These are phyloP conservation scores for Colletotrichum sp. DNA, from an alignment of 2,329 filamentous ascomycete genomes.

Conservation along the genomic window DNA sequence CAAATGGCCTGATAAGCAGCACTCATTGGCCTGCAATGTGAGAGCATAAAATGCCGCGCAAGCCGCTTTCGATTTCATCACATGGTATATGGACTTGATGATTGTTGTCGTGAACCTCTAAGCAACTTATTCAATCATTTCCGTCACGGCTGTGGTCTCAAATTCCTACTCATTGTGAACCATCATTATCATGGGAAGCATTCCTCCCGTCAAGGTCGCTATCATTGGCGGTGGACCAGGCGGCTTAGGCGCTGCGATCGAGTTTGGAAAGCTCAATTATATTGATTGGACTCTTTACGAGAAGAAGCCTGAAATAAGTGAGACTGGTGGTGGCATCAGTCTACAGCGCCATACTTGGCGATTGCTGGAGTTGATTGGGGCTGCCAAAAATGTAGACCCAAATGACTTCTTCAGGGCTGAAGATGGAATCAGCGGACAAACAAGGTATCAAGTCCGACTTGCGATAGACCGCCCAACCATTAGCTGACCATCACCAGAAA, in stretches of 20 bases:
- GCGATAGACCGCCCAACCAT: accelerated
- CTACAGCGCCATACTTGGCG: slow-evolving; percentile 39
- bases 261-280: slow-evolving; percentile 29
- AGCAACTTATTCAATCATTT: accelerated
- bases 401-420: slow-evolving; percentile 33
- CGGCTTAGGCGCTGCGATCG: slow-evolving; percentile 35
- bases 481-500: slow-evolving; percentile 24
- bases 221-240: slow-evolving; percentile 32
- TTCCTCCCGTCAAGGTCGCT: neutral
- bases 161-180: neutral
- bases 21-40: neutral
- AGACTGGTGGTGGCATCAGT: slow-evolving; percentile 41
- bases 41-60: slow-evolving; percentile 11
- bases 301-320: slow-evolving; percentile 39
- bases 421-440: slow-evolving; percentile 28
- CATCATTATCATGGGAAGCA: neutral
- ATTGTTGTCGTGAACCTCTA: neutral
- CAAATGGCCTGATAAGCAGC: neutral
- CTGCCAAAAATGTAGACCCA: slow-evolving; percentile 33
- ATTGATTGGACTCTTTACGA: slow-evolving; percentile 39
- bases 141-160: neutral
- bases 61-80: neutral
- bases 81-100: neutral
- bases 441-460: slow-evolving; percentile 13
- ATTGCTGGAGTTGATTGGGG: slow-evolving; percentile 35